These are phyloP conservation scores for Thraustotheca clavata DNA, from an alignment of 352 stramenopile genomes.

Conservation along the genomic window DNA sequence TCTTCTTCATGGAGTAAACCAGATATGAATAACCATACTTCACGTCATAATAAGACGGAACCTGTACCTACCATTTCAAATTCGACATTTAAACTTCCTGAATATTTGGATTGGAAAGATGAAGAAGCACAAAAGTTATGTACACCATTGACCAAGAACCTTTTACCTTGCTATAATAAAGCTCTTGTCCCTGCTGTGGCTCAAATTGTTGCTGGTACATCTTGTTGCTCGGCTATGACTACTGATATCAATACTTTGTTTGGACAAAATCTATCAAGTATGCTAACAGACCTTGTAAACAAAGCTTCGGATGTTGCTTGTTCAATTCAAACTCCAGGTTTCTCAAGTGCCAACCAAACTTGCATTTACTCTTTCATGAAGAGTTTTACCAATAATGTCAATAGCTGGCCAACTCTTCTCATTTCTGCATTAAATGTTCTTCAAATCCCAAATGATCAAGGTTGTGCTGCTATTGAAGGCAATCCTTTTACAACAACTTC, in stretches of 20 bases:
- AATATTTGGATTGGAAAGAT: too few species aligned
- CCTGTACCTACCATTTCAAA: too few species aligned
- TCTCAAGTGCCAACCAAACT: conserved; percentile 27
- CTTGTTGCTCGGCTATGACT: conserved; percentile 38
- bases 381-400: conserved; percentile 23
- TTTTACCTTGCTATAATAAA: neutral
- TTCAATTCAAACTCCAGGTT: conserved; percentile 30
- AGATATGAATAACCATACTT: too few species aligned
- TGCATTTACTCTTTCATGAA: conserved; percentile 29
- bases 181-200: conserved; percentile 1
- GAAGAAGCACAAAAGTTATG: neutral
- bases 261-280: conserved; percentile 27
- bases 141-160: neutral
- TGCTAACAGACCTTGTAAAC: conserved; percentile 27
- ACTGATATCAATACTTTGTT: conserved; percentile 31
- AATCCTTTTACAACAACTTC: conserved; percentile 34
- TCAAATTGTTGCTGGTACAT: neutral
- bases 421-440: conserved; percentile 11
- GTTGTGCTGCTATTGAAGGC: conserved; percentile 35
- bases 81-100: too few species aligned
- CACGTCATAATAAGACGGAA: too few species aligned
- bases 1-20: too few species aligned
- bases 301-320: conserved; percentile 28
- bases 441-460: conserved; percentile 40
- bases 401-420: conserved; percentile 16